phyloP scores from a whole-genome alignment of 225 moss, liverwort and hornwort genomes.

The Anthoceros angustus region DNA sequence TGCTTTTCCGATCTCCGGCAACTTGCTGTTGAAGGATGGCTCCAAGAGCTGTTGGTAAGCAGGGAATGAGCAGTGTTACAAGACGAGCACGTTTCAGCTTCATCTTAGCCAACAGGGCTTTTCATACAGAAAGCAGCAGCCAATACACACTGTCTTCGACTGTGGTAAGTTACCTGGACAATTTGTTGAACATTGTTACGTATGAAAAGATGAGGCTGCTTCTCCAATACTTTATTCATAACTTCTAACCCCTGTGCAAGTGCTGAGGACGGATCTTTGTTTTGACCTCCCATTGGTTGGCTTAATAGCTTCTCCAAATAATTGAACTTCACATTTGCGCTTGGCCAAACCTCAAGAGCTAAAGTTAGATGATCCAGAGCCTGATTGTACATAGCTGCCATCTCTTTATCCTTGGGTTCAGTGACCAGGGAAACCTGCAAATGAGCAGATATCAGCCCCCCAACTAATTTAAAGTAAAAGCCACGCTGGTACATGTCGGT shows the following conservation, averaged over 20 bases:
- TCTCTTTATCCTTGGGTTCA: slow-evolving; percentile 94
- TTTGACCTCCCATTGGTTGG: slow-evolving; percentile 60
- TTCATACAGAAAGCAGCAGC: not conserved
- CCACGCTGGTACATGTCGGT: not conserved
- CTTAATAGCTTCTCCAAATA: slow-evolving; percentile 87
- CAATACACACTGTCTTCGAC: not conserved
- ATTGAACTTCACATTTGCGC: slow-evolving; percentile 97
- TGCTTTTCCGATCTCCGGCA: slow-evolving; percentile 74
- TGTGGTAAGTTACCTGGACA: slow-evolving; percentile 47
- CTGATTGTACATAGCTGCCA: slow-evolving; percentile 81
- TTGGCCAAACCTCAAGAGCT: slow-evolving; percentile 95
- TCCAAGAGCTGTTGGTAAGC: slow-evolving; percentile 22
- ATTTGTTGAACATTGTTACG: slow-evolving; percentile 95
- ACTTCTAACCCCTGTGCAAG: slow-evolving; percentile 95
- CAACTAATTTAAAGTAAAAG: not conserved
- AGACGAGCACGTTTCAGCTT: not conserved
- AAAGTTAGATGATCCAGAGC: slow-evolving; percentile 80
- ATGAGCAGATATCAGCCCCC: slow-evolving; percentile 15
- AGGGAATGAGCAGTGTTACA: not conserved
- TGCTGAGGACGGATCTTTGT: slow-evolving; percentile 83
- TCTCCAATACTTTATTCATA: slow-evolving; percentile 86
- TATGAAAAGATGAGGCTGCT: slow-evolving; percentile 89
- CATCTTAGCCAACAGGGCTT: not conserved
- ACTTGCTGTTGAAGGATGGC: slow-evolving; percentile 55
- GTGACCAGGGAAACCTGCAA: slow-evolving; percentile 87